phyloP scores from a whole-genome alignment of 179 eudicot species.

The Spergularia azorica region DNA sequence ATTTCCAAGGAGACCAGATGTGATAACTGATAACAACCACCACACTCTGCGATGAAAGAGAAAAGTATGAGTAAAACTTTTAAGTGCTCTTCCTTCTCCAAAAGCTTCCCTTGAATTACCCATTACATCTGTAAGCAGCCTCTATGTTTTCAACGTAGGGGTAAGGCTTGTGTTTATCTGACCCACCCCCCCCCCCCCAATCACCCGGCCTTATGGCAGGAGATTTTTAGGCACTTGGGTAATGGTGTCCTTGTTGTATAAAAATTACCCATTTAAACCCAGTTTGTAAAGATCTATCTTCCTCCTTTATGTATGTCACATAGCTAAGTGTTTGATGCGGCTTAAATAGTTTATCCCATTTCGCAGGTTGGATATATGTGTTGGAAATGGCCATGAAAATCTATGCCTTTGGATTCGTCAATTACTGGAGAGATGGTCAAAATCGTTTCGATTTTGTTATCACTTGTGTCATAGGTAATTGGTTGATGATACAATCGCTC shows the following conservation, averaged over 20 bases:
- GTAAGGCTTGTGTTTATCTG: too few relatives aligned
- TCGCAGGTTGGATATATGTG: constrained; percentile 91
- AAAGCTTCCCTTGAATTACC: too few relatives aligned
- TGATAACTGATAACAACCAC: neutral
- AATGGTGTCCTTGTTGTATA: too few relatives aligned
- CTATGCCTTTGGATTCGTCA: constrained; percentile 77
- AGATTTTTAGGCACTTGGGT: too few relatives aligned
- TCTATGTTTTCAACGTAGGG: too few relatives aligned
- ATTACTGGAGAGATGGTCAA: constrained; percentile 97
- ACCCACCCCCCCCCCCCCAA: too few relatives aligned
- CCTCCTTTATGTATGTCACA: neutral
- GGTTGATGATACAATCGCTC: neutral
- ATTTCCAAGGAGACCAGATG: neutral
- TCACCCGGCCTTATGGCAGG: too few relatives aligned
- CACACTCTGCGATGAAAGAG: neutral
- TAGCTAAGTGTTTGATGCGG: neutral
- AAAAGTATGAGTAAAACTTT: too few relatives aligned
- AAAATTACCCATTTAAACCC: too few relatives aligned
- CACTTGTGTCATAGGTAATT: constrained; percentile 89
- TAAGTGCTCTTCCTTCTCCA: too few relatives aligned
- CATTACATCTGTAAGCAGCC: too few relatives aligned
- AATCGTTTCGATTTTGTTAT: constrained; percentile 92
- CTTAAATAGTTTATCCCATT: constrained; percentile 17
- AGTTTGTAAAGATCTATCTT: neutral
- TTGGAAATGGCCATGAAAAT: constrained; percentile 84